Percentiles rank a stretch among this genome's conserved stretches.
Evolutionary conservation across 768 basidiomycete species (phyloP).

Genomic region (Filobasidium floriforme): DNA sequence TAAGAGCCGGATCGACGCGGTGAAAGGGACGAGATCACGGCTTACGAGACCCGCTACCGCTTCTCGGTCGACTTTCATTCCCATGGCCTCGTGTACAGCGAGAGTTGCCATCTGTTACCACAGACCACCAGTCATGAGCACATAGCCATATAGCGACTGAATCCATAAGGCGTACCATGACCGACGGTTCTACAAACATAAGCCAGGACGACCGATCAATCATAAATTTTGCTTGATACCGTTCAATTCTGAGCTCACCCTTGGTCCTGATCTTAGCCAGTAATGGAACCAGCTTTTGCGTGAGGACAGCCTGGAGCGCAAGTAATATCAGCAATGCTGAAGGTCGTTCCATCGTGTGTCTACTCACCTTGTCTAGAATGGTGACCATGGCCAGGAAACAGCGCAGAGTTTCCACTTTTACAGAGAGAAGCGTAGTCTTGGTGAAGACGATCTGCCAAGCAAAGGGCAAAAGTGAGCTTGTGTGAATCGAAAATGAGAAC

Average conservation of each 20-base stretch:
- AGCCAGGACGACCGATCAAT: constrained; percentile 4
- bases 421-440: constrained; percentile 76
- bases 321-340: neutral
- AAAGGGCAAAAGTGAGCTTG: constrained; percentile 18
- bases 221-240: neutral
- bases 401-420: constrained; percentile 61
- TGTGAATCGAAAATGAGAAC: neutral
- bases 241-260: constrained; percentile 27
- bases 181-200: constrained; percentile 61
- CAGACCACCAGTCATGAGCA: constrained; percentile 6
- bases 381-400: constrained; percentile 44
- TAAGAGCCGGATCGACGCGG: neutral
- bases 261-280: constrained; percentile 92
- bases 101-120: constrained; percentile 67
- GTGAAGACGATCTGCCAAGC: constrained; percentile 72
- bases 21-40: neutral
- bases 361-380: constrained; percentile 39
- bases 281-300: constrained; percentile 89
- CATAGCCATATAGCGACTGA: neutral
- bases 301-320: constrained; percentile 54
- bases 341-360: neutral
- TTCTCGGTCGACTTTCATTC: constrained; percentile 84
- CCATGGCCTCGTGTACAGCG: constrained; percentile 91
- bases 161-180: constrained; percentile 59
- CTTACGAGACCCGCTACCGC: constrained; percentile 56